These are phyloP conservation scores for Amphichorda felina DNA, from an alignment of 2,329 filamentous ascomycete species.

Conservation along the genomic window DNA sequence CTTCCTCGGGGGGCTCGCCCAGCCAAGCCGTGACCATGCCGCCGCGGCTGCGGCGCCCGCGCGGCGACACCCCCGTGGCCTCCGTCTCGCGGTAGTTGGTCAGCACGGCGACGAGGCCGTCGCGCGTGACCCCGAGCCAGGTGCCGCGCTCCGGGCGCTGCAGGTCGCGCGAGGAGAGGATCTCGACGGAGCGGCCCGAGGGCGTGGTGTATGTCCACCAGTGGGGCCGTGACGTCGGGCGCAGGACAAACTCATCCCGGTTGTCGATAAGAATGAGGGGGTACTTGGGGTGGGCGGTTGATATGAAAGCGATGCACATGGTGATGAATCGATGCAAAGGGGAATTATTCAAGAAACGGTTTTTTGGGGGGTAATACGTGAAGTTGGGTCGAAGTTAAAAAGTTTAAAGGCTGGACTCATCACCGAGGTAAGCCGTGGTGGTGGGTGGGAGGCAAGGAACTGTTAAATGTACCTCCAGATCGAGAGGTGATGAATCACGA, in stretches of 20 bases:
- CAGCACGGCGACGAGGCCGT: slow-evolving; percentile 49
- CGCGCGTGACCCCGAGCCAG: slow-evolving; percentile 51
- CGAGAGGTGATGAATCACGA: too few relatives aligned
- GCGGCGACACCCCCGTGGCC: slow-evolving; percentile 38
- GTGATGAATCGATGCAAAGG: background rate
- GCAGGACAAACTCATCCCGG: slow-evolving; percentile 60
- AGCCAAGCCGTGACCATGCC: slow-evolving; percentile 54
- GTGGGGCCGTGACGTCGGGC: slow-evolving; percentile 50
- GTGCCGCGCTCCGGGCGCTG: slow-evolving; percentile 51
- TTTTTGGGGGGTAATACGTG: background rate
- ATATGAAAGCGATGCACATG: slow-evolving; percentile 72
- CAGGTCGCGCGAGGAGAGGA: slow-evolving; percentile 51
- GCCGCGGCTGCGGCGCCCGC: slow-evolving; percentile 45
- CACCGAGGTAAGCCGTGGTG: too few relatives aligned
- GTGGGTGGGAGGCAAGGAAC: too few relatives aligned
- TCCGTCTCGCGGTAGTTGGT: slow-evolving; percentile 53
- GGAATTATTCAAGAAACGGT: background rate
- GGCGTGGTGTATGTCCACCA: slow-evolving; percentile 43
- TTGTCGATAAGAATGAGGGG: slow-evolving; percentile 67
- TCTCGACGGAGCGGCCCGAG: slow-evolving; percentile 20
- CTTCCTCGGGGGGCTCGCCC: slow-evolving; percentile 32
- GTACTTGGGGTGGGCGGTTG: slow-evolving; percentile 65
- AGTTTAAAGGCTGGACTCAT: too few relatives aligned
- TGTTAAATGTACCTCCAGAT: too few relatives aligned
- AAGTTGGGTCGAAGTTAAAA: too few relatives aligned